Conservation (phyloP, 2,329 filamentous ascomycete genomes). For the Aspergillus tanneri region DNA sequence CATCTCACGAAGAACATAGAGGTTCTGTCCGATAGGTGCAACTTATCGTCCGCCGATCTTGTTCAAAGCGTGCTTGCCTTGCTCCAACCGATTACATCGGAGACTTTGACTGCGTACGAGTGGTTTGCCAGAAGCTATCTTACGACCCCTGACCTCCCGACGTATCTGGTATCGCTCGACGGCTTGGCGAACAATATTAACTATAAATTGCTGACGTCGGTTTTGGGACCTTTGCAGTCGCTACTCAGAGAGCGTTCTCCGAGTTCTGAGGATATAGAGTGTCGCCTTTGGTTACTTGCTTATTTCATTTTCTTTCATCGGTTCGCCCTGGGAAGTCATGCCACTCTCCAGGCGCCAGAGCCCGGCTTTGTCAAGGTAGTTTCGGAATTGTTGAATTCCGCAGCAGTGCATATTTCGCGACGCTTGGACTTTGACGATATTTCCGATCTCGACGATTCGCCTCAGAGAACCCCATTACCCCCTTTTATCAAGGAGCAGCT, state of each 20-base stretch:
- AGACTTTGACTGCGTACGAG: constrained; percentile 47
- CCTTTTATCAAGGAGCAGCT: constrained; percentile 66
- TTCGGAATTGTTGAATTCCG: constrained; percentile 55
- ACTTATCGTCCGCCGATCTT: constrained; percentile 30
- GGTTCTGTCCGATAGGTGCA: constrained; percentile 14
- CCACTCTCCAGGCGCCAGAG: constrained; percentile 45
- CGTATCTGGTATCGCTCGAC: constrained; percentile 40
- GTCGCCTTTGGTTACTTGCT: constrained; percentile 57
- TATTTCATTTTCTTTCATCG: constrained; percentile 61
- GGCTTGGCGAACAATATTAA: constrained; percentile 50
- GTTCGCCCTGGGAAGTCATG: constrained; percentile 43
- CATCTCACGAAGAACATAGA: constrained; percentile 33
- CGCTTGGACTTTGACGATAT: constrained; percentile 47
- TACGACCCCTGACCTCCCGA: constrained; percentile 43
- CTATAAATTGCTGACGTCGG: constrained; percentile 49
- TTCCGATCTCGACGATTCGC: constrained; percentile 27
- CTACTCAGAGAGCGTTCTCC: constrained; percentile 25
- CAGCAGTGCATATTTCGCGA: constrained; percentile 55
- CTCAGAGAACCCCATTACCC: constrained; percentile 35
- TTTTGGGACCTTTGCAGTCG: constrained; percentile 35
- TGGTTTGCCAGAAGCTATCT: constrained; percentile 49
- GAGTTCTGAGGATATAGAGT: constrained; percentile 37
- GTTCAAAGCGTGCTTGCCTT: constrained; percentile 41
- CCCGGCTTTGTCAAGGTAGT: constrained; percentile 57
- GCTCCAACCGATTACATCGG: constrained; percentile 43